Percentiles rank a stretch among this genome's conserved stretches.
These are phyloP conservation scores for Penicillium polonicum DNA, from an alignment of 2,329 filamentous ascomycete species.

Conservation along the genomic window DNA sequence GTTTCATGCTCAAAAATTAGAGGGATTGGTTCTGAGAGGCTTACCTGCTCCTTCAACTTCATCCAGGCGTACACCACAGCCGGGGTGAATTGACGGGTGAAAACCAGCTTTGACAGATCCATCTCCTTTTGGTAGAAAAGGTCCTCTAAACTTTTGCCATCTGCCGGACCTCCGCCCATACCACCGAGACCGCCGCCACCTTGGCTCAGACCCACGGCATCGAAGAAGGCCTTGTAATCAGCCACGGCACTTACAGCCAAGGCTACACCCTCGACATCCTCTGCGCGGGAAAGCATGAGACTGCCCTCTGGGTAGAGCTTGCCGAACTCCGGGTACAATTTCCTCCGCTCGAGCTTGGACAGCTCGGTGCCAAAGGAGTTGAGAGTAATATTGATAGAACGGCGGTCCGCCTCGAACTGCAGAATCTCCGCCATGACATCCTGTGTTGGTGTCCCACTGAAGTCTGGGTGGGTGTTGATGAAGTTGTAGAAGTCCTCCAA, in stretches of 20 bases:
- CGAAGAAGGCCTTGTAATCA: conserved; percentile 96
- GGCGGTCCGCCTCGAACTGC: conserved; percentile 92
- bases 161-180: conserved; percentile 68
- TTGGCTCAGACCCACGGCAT: conserved; percentile 78
- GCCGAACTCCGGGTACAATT: conserved; percentile 91
- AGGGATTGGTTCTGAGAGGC: conserved; percentile 29
- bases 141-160: conserved; percentile 90
- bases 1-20: conserved; percentile 6
- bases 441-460: conserved; percentile 82
- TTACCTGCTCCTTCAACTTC: conserved; percentile 92
- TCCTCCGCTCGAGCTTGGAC: conserved; percentile 88
- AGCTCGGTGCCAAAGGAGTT: conserved; percentile 98
- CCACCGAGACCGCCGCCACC: conserved; percentile 71
- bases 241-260: conserved; percentile 88
- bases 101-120: conserved; percentile 93
- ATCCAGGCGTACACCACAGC: conserved; percentile 97
- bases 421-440: conserved; percentile 96
- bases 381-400: conserved; percentile 97
- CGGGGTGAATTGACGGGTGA: conserved; percentile 93
- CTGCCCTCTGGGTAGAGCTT: conserved; percentile 91
- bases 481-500: conserved; percentile 96
- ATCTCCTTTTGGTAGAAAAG: conserved; percentile 99
- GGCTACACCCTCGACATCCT: conserved; percentile 90
- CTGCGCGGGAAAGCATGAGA: conserved; percentile 88
- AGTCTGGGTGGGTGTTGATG: conserved; percentile 83